Evolutionary conservation across 495 filamentous ascomycete genomes (phyloP).

Genomic region (Neurospora tetraspora): DNA sequence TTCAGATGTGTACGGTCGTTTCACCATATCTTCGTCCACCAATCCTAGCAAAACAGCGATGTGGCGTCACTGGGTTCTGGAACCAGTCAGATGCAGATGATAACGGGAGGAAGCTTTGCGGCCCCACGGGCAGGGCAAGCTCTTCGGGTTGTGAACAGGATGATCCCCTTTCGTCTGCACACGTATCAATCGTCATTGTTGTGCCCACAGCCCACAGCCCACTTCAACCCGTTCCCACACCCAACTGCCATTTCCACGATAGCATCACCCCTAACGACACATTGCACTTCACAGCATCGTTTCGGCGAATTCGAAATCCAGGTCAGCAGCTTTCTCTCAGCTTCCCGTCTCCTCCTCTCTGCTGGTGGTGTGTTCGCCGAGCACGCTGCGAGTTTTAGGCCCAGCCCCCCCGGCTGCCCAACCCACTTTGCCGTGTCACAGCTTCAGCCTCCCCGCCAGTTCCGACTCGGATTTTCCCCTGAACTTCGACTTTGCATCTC

Average conservation of each 20-base stretch:
- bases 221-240: background rate
- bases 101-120: background rate
- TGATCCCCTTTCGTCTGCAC: slow-evolving; percentile 14
- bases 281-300: background rate
- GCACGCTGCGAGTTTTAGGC: background rate
- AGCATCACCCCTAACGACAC: background rate
- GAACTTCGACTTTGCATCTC: background rate
- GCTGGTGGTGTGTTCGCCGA: background rate
- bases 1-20: background rate
- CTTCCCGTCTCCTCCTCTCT: background rate
- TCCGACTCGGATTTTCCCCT: slow-evolving; percentile 1
- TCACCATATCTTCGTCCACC: background rate
- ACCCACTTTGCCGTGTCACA: background rate
- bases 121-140: slow-evolving; percentile 10
- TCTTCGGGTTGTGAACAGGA: slow-evolving; percentile 16
- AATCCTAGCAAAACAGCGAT: background rate
- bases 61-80: background rate
- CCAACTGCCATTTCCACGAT: background rate
- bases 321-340: background rate
- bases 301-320: background rate
- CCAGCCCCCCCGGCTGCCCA: background rate
- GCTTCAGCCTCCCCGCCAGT: background rate
- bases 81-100: background rate
- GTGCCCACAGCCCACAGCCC: background rate
- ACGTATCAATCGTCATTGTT: slow-evolving; percentile 27